Evolutionary conservation across 2,329 filamentous ascomycete species (phyloP), one percentile per base, ranked within the genome.

Genomic region (Colletotrichum magnum): DNA sequence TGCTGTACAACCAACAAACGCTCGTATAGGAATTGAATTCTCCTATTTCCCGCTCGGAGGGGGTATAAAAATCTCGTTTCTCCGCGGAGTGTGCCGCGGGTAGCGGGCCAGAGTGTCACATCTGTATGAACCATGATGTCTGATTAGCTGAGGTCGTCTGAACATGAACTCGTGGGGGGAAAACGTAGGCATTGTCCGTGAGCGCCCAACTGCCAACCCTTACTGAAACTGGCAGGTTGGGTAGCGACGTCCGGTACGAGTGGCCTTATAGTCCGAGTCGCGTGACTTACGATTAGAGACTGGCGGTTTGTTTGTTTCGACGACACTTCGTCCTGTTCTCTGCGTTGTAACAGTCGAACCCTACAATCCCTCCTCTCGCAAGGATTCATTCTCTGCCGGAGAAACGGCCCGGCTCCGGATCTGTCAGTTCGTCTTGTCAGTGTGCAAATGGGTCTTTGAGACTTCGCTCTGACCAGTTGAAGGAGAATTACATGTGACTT

Each of bases 121-220:
- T 21, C 21, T 52, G 12, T 26, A 52, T 12, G 6, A 26, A 18
- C 4, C 21, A 6, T 36, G 32, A 36, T 13, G 18, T 15, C 4
- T 15, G 10, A 21, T 52, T 28, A 52, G 48, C 21, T 15, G 12
- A 6, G 21, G 3, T 21, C 36, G 47, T 52, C 21, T 18, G 48
- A 52, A 51, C 21, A 60, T 47, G 58, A 60, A 60, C 58, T 60
- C 36, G 58, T 43, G 58, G 47, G 57, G 58, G 7, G 28, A 10
- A 36, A 4, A 24, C 21, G 21, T 24, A 36, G 32, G 47, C n/a
- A 15, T 13, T 51, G 47, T 52, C 58, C 45, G 48, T 12, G 58
- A 60, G 16, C 45, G 6, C 18, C 16, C 18, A 48, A n/a, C 13
- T 48, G 4, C 15, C 58, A 52, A 60, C 36, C 12, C 7, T 12